A percentile compares a stretch with the other conserved stretches of the same genome.
Evolutionary conservation across 2,329 filamentous ascomycete species (phyloP).

Genomic region (Hymenoscyphus fructigenus): DNA sequence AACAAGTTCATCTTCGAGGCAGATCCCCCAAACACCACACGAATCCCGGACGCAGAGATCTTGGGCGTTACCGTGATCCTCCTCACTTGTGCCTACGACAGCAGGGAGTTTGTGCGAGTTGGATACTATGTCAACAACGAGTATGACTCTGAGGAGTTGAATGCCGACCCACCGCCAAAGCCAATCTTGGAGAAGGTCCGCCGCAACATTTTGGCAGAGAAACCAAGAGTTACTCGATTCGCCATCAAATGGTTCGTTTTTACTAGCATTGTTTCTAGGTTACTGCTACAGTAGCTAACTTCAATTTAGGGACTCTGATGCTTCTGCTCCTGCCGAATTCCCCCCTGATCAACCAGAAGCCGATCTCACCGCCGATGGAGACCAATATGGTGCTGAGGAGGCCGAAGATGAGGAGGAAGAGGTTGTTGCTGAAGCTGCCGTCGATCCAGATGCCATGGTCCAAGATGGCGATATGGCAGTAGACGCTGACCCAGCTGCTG

Average conservation of each 20-base stretch:
- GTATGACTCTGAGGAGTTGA: slow-evolving; percentile 89
- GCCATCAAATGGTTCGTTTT: slow-evolving; percentile 90
- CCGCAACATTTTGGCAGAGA: slow-evolving; percentile 92
- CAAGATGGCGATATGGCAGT: slow-evolving; percentile 76
- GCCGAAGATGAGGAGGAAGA: slow-evolving; percentile 68
- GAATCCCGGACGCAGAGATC: slow-evolving; percentile 93
- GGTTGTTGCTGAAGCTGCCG: slow-evolving; percentile 47
- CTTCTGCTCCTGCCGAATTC: slow-evolving; percentile 91
- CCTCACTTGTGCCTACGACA: slow-evolving; percentile 93
- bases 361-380: slow-evolving; percentile 80
- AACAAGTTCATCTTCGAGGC: slow-evolving; percentile 99
- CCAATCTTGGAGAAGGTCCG: slow-evolving; percentile 88
- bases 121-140: slow-evolving; percentile 99
- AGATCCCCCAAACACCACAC: slow-evolving; percentile 82
- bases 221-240: slow-evolving; percentile 95
- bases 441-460: slow-evolving; percentile 45
- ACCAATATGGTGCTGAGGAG: slow-evolving; percentile 89
- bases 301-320: slow-evolving; percentile 83
- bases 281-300: slow-evolving; percentile 28
- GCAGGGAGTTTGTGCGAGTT: slow-evolving; percentile 93
- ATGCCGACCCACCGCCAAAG: slow-evolving; percentile 85
- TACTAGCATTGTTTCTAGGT: not conserved
- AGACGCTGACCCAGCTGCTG: slow-evolving; percentile 51
- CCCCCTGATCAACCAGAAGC: slow-evolving; percentile 97
- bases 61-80: slow-evolving; percentile 96